Base-by-base conservation (phyloP, 2,329 filamentous ascomycete genomes). In the Massarina eburnea region DNA sequence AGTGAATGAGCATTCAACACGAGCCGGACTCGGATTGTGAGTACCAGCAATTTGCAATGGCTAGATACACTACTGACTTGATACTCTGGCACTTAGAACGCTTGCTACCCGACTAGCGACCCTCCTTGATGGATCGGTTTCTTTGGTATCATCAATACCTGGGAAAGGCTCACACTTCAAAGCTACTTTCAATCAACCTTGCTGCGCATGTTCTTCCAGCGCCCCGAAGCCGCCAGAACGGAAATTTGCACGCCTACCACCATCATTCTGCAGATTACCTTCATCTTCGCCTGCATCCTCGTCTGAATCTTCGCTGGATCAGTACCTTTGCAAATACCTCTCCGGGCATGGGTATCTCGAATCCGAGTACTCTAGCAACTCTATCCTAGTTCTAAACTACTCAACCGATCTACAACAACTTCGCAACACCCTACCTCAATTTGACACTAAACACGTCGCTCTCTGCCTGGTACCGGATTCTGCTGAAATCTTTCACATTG, bases 11-110 rank as follows among this genome's bases (percentile, higher is more conserved):
- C 62, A 73, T 27, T 68, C 72, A 0, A 64, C 62, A 2, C 70
- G 74, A 3, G 71, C 71, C 21, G 73, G 75, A 0, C 60, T 77
- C 1, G 75, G 75, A 0, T 52, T 78, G 12, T n/a, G n/a, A n/a
- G n/a, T n/a, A n/a, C n/a, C n/a, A n/a, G n/a, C n/a, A n/a, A n/a
- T n/a, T n/a, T n/a, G n/a, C n/a, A n/a, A n/a, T n/a, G n/a, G n/a
- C n/a, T n/a, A n/a, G n/a, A n/a, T n/a, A n/a, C n/a, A n/a, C n/a
- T n/a, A n/a, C n/a, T n/a, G n/a, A n/a, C n/a, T n/a, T n/a, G n/a
- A n/a, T n/a, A n/a, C n/a, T n/a, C n/a, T n/a, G n/a, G n/a, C n/a
- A n/a, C n/a, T n/a, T n/a, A n/a, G n/a, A n/a, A 74, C 73, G 0
- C 57, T 77, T 0, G 68, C 75, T 3, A 55, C 60, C 8, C 74